Percentiles rank a stretch among this genome's conserved stretches.
Conservation (phyloP, 345 rosid genomes). For the Brassica carinata region DNA sequence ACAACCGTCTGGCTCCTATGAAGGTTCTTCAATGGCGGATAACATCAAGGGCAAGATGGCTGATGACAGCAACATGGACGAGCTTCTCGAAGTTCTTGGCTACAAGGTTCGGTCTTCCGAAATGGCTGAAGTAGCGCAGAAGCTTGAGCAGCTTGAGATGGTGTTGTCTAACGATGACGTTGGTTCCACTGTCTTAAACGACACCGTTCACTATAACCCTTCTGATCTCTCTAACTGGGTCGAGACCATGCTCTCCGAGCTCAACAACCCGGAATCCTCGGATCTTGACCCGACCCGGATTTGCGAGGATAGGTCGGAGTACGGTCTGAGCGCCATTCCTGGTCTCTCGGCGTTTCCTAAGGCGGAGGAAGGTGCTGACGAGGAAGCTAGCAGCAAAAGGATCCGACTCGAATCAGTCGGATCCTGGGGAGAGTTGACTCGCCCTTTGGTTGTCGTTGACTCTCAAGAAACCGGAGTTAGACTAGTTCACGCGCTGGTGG, state of each 20-base stretch:
- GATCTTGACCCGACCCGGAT: slow-evolving; percentile 24
- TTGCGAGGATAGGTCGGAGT: slow-evolving; percentile 56
- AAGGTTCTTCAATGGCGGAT: no score
- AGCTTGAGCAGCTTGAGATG: slow-evolving; percentile 88
- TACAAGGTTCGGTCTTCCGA: slow-evolving; percentile 81
- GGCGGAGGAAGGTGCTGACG: slow-evolving; percentile 15
- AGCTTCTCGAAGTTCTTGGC: slow-evolving; percentile 77
- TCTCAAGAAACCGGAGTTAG: slow-evolving; percentile 81
- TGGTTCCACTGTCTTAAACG: slow-evolving; percentile 56
- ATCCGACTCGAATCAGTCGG: slow-evolving; percentile 46
- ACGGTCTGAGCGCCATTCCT: slow-evolving; percentile 76
- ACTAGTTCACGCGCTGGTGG: slow-evolving; percentile 72
- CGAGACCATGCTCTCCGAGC: slow-evolving; percentile 69
- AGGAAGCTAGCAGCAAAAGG: slow-evolving; percentile 39
- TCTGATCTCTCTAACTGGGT: slow-evolving; percentile 80
- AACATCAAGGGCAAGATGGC: slow-evolving; percentile 51
- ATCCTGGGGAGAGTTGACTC: slow-evolving; percentile 47
- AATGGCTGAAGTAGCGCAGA: slow-evolving; percentile 87
- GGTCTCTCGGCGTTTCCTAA: slow-evolving; percentile 59
- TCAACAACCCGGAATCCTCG: slow-evolving; percentile 50
- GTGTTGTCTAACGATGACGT: slow-evolving; percentile 78
- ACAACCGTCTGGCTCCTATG: slow-evolving; percentile 29
- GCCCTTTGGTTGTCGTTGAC: slow-evolving; percentile 69
- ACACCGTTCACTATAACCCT: slow-evolving; percentile 79
- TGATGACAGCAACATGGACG: slow-evolving; percentile 76